These are phyloP conservation scores for Rhynchospora pubera DNA, from an alignment of 176 grass and related monocot genomes.

Conservation along the genomic window DNA sequence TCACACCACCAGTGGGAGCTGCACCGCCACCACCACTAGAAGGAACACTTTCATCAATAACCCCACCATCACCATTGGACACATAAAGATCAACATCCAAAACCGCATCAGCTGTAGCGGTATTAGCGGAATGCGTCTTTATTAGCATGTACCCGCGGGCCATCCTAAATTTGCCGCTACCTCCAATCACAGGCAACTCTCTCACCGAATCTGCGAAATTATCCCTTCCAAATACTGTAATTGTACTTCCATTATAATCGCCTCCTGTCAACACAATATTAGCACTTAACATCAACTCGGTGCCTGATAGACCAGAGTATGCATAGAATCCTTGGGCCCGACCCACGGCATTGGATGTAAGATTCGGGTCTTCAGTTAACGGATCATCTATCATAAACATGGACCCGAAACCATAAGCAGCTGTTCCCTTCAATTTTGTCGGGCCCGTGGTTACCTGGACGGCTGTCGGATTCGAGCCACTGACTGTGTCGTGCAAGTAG, in stretches of 20 bases:
- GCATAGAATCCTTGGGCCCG: constrained; percentile 50
- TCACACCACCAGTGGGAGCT: neutral
- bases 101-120: constrained; percentile 15
- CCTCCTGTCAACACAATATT: constrained; percentile 39
- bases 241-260: constrained; percentile 37
- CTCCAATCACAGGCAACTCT: constrained; percentile 49
- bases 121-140: constrained; percentile 18
- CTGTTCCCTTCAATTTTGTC: neutral
- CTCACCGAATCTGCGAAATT: constrained; percentile 22
- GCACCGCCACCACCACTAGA: neutral
- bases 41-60: constrained; percentile 10
- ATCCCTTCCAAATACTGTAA: constrained; percentile 41
- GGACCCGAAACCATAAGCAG: constrained; percentile 34
- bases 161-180: constrained; percentile 32
- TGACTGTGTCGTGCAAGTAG: constrained; percentile 57
- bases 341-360: constrained; percentile 26
- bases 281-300: constrained; percentile 23
- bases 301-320: constrained; percentile 15
- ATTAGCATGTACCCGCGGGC: constrained; percentile 31
- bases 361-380: constrained; percentile 28
- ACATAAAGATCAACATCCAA: constrained; percentile 45
- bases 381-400: constrained; percentile 49
- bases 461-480: constrained; percentile 23
- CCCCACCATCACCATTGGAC: neutral
- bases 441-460: constrained; percentile 22